A percentile compares a stretch with the other conserved stretches of the same genome.
Evolutionary conservation across 305 asterid species (phyloP).

Genomic region (Ilex paraguariensis): DNA sequence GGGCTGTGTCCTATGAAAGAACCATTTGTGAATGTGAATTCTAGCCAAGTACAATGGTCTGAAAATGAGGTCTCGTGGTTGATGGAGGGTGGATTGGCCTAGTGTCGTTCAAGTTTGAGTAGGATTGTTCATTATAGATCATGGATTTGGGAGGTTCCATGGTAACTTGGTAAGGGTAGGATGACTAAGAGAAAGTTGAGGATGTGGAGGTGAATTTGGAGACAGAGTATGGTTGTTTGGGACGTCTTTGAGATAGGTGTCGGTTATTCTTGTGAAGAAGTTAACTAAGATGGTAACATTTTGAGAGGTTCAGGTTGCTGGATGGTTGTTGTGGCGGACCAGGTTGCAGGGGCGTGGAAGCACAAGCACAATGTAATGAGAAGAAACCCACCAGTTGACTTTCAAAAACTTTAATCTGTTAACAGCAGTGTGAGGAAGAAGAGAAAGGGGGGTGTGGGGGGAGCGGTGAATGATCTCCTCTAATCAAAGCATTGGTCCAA

Average conservation of each 20-base stretch:
- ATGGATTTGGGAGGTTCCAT: conserved; percentile 38
- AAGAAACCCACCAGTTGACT: no score
- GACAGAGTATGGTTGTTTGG: conserved; percentile 12
- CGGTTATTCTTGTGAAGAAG: not conserved
- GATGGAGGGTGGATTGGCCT: conserved; percentile 51
- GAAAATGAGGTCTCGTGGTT: conserved; percentile 49
- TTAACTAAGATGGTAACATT: not conserved
- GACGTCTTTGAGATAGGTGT: conserved; percentile 21
- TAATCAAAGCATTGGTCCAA: no score
- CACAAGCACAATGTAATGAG: no score
- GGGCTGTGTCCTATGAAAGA: conserved; percentile 28
- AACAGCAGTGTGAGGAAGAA: no score
- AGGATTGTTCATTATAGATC: conserved; percentile 47
- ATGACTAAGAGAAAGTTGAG: conserved; percentile 17
- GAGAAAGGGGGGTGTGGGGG: no score
- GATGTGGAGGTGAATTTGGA: conserved; percentile 17
- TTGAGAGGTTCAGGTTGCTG: no score
- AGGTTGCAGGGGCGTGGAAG: no score
- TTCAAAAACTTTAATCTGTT: no score
- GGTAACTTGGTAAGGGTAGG: conserved; percentile 37
- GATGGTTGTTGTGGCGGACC: no score
- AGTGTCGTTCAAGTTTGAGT: conserved; percentile 44
- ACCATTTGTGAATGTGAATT: conserved; percentile 47
- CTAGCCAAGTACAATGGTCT: conserved; percentile 77
- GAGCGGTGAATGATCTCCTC: no score